A percentile compares a stretch with the other conserved stretches of the same genome.
Evolutionary conservation across 2,329 filamentous ascomycete species (phyloP).

Genomic region (Hypoxylon sp.): DNA sequence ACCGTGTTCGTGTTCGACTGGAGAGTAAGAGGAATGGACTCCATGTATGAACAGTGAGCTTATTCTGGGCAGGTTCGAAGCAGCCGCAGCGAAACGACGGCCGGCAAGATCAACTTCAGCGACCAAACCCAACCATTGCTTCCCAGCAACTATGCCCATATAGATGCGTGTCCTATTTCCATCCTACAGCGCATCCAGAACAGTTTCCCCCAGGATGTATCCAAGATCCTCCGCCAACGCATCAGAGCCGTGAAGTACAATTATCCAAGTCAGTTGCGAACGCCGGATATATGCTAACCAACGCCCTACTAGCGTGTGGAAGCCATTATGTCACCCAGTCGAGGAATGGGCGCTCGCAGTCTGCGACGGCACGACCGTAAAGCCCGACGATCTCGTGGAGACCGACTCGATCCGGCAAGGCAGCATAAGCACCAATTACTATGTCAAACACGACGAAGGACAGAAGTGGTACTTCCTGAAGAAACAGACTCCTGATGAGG

Average conservation of each 20-base stretch:
- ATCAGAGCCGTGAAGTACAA: background rate
- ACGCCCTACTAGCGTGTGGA: background rate
- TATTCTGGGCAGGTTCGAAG: slow-evolving; percentile 1
- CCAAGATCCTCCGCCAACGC: slow-evolving; percentile 5
- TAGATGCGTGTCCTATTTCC: slow-evolving; percentile 4
- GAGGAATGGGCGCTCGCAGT: slow-evolving; percentile 5
- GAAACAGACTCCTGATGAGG: background rate
- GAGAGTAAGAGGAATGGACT: background rate
- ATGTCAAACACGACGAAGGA: background rate
- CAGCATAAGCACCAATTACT: slow-evolving; percentile 13
- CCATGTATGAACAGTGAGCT: background rate
- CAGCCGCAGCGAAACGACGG: slow-evolving; percentile 3
- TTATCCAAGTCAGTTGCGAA: background rate
- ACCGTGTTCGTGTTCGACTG: slow-evolving; percentile 3
- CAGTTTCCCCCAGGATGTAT: slow-evolving; percentile 4
- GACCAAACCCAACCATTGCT: slow-evolving; percentile 6
- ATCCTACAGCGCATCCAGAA: slow-evolving; percentile 3
- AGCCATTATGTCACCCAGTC: slow-evolving; percentile 3
- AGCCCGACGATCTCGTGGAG: background rate
- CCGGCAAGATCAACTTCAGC: slow-evolving; percentile 6
- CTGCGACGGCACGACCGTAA: slow-evolving; percentile 1
- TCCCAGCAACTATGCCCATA: slow-evolving; percentile 2
- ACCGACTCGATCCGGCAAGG: slow-evolving; percentile 1
- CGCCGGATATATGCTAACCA: background rate
- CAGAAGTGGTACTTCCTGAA: slow-evolving; percentile 11